Base-by-base conservation (phyloP, 306 rosid genomes). In the Fagus sylvatica region DNA sequence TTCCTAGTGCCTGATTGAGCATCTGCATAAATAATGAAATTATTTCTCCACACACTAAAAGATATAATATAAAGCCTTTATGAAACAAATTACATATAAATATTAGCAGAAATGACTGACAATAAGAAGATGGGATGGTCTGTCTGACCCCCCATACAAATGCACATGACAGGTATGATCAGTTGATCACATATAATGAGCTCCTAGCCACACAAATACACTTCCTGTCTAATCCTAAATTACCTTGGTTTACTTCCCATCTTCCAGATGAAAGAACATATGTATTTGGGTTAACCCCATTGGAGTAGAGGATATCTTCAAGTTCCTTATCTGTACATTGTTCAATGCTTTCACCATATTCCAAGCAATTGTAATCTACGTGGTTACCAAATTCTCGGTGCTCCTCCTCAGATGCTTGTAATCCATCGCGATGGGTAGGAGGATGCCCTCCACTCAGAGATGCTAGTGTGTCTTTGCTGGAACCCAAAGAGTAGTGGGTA, bases 181-280 rank as follows among this genome's bases (percentile, higher is more conserved):
- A 22, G 28, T 22, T 22, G 28, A 22, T 65, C 9, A 37, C 7
- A 43, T 6, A 53, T 11, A 48, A 7, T 16, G 74, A 4, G 16
- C 19, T 15, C 11, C 15, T 22, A 30, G 30, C 6, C 17, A 64
- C n/a, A 19, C n/a, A 59, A 2, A 19, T 32, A 53, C 74, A 46
- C 9, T 13, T 42, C 34, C 19, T 0, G 53, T 34, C 36, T 19
- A 54, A 73, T 49, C 40, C 15, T 13, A 30, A 40, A 46, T 69
- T 94, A 91, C 94, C 98, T 85, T 85, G 83, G 83, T 87, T 78
- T 19, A 86, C 79, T 15, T 30, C 62, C 94, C 90, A 86, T 80
- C 90, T 82, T 81, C 93, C 93, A 0, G 97, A 92, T 30, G 97
- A 92, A 77, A 90, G 94, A 36, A 88, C 78, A 36, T 70, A 82